Base-by-base conservation (phyloP, 495 filamentous ascomycete species). In the Lasiosphaeria miniovina region DNA sequence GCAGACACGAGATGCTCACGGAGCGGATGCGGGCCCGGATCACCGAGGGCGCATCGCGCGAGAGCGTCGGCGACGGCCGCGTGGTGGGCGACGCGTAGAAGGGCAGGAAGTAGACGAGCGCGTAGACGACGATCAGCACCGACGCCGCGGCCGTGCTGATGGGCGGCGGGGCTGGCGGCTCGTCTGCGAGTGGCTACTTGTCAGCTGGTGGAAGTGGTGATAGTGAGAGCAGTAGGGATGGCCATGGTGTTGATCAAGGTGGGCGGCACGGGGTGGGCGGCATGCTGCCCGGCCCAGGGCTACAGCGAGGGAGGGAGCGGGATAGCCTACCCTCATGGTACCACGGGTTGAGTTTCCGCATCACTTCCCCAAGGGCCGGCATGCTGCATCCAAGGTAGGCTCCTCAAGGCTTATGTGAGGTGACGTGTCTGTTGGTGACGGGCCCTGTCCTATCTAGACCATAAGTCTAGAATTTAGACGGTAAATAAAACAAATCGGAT, bases 41-140 rank as follows among this genome's bases (percentile, higher is more conserved):
- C 17, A 95, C 93, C 8, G 87, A 88, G 17, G 94, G 91, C 24
- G 89, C 85, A 82, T 98, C 93, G 58, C 94, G 87, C 55, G 89
- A 88, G 17, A 96, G 83, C 54, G 80, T 84, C n/a, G 84, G 82
- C 1, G 90, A 91, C 4, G 93, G 92, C 17, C 92, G 87, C 6
- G 92, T 94, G 35, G 83, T 78, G 6, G 83, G 65, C 31, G 86
- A 94, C 61, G 93, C 75, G 75, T 98, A 98, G 80, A 98, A 90
- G 36, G 94, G 92, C 36, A 90, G 74, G 73, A 98, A 90, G 77
- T 97, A 98, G 77, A 88, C 71, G 59, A 90, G 68, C 4, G 92
- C 96, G 71, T 93, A 90, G 57, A 86, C 70, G 55, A 92, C 71
- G 84, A 93, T 54, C 24, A 63, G 65, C 49, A 63, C 9, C 41